Percentiles rank a stretch among this genome's conserved stretches.
Evolutionary conservation across 2,329 filamentous ascomycete species (phyloP).

Genomic region (Arthroderma sp.): DNA sequence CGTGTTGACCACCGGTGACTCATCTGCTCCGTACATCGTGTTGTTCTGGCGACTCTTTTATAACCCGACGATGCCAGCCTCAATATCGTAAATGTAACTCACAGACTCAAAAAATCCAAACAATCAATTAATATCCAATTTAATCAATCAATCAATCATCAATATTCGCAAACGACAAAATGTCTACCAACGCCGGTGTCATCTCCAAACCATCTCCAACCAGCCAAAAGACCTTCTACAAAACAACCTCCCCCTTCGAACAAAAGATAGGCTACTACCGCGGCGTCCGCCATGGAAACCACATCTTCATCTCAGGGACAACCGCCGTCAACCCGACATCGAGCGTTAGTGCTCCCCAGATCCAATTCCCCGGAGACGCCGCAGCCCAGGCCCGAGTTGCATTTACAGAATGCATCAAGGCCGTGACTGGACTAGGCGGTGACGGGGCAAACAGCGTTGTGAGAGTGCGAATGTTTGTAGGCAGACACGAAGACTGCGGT

Average conservation of each 20-base stretch:
- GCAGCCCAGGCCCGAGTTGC: slow-evolving; percentile 19
- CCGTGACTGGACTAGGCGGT: slow-evolving; percentile 22
- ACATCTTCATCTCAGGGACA: slow-evolving; percentile 28
- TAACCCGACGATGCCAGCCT: too few species aligned
- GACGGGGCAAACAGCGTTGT: slow-evolving; percentile 21
- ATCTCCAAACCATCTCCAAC: slow-evolving; percentile 6
- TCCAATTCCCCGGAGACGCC: slow-evolving; percentile 21
- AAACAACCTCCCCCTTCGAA: slow-evolving; percentile 25
- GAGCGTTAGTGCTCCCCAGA: slow-evolving; percentile 15
- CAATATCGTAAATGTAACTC: too few species aligned
- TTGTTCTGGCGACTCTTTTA: too few species aligned
- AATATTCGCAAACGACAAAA: background rate
- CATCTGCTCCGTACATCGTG: too few species aligned
- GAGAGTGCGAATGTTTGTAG: slow-evolving; percentile 23
- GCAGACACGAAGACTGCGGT: slow-evolving; percentile 8
- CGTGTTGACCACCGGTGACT: too few species aligned
- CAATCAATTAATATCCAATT: too few species aligned
- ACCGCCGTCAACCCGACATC: slow-evolving; percentile 24
- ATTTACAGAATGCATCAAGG: slow-evolving; percentile 18
- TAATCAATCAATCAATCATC: too few species aligned
- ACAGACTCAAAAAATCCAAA: too few species aligned
- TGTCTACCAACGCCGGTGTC: background rate
- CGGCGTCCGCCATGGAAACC: slow-evolving; percentile 22
- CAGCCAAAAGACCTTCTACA: slow-evolving; percentile 14
- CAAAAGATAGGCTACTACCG: slow-evolving; percentile 26